Evolutionary conservation across 768 basidiomycete genomes (phyloP).

Genomic region (Kwoniella europaea): DNA sequence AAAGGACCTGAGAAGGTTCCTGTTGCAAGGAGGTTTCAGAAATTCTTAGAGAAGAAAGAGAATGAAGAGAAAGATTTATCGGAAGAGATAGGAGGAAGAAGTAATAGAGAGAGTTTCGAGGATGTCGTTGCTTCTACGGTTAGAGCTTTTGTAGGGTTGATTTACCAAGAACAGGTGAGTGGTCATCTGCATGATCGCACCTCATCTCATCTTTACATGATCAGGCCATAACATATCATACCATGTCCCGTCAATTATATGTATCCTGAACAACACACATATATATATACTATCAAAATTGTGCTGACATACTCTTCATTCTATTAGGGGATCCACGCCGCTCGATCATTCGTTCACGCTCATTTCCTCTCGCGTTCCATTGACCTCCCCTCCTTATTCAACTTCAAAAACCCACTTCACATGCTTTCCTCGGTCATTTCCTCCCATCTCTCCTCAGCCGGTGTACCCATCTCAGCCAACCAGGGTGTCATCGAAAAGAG

Average conservation of each 20-base stretch:
- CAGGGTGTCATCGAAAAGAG: slow-evolving; percentile 52
- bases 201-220: neutral
- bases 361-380: slow-evolving; percentile 86
- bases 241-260: too few species aligned
- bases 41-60: slow-evolving; percentile 17
- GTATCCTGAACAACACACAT: too few species aligned
- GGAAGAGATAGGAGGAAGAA: slow-evolving; percentile 5
- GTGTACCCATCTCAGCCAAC: slow-evolving; percentile 53
- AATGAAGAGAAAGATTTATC: slow-evolving; percentile 61
- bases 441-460: slow-evolving; percentile 61
- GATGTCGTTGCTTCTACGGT: slow-evolving; percentile 89
- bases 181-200: neutral
- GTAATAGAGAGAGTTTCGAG: slow-evolving; percentile 61
- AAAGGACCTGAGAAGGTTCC: slow-evolving; percentile 32
- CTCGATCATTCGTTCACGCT: slow-evolving; percentile 85
- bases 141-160: slow-evolving; percentile 80
- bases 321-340: slow-evolving; percentile 67
- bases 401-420: slow-evolving; percentile 80
- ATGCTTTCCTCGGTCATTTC: slow-evolving; percentile 74
- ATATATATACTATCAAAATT: too few species aligned
- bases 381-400: slow-evolving; percentile 77
- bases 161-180: slow-evolving; percentile 81
- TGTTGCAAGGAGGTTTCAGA: slow-evolving; percentile 35
- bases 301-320: neutral
- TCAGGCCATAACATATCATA: too few species aligned